phyloP scores from a whole-genome alignment of 805 yeast genomes.

The Vanderwaltozyma tropicalis region DNA sequence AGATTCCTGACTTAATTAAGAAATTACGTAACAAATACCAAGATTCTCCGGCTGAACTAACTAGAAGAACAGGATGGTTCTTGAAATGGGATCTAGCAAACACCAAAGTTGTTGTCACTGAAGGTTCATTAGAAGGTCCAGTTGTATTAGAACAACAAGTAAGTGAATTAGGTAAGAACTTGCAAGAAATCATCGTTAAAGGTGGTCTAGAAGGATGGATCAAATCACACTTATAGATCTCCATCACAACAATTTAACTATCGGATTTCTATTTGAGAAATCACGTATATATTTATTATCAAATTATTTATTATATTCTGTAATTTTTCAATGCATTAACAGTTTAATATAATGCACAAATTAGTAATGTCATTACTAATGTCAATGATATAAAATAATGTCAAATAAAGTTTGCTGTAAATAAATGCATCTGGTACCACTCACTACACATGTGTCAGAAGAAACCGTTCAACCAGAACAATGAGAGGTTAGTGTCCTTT shows the following conservation, averaged over 20 bases:
- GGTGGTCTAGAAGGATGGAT: conserved; percentile 99
- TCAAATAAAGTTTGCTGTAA: no score
- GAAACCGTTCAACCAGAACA: no score
- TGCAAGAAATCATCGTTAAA: conserved; percentile 92
- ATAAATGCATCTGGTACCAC: no score
- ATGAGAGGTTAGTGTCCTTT: no score
- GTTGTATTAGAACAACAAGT: conserved; percentile 74
- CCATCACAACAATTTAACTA: neutral
- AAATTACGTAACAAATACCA: conserved; percentile 61
- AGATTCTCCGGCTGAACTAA: conserved; percentile 52
- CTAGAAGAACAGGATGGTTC: conserved; percentile 91
- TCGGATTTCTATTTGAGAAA: neutral
- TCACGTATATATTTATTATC: no score
- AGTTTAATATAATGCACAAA: no score
- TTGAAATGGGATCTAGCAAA: conserved; percentile 87
- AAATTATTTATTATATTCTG: no score
- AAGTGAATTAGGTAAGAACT: conserved; percentile 88
- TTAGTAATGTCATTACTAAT: no score
- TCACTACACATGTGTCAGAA: no score
- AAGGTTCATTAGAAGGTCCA: conserved; percentile 38
- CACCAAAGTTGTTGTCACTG: conserved; percentile 70
- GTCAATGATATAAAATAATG: no score
- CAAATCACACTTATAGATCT: conserved; percentile 44
- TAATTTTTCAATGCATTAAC: no score
- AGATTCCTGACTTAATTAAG: conserved; percentile 78